Evolutionary conservation across 805 yeast genomes (phyloP), one percentile per base, ranked within the genome.

Genomic region (Candida verbasci): DNA sequence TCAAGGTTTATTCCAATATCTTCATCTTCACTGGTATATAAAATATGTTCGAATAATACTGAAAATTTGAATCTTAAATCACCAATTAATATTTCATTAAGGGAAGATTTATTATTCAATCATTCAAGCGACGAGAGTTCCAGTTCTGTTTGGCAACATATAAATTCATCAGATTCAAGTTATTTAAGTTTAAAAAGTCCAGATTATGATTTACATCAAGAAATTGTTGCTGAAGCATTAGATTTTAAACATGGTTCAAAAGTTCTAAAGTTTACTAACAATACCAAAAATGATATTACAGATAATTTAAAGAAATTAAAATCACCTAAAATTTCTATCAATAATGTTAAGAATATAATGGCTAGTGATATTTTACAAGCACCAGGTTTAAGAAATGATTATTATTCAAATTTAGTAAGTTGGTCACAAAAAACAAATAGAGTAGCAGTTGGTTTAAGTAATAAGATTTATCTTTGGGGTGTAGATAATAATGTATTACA

Each of bases 381-480:
- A 0, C 88, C 88, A 0, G 77, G 78, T 2, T 55, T 86, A 36
- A 62, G 82, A 42, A 81, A 85, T 54, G 95, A 87, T 53, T 86
- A 80, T 50, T 87, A 86, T 56, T 72, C 86, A 1, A 84, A 84
- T 50, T 62, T 84, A 37, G 72, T 86, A 0, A 73, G 86, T 4
- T 86, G 95, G 95, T 77, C 88, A 0, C 52, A 51, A 6, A 47
- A 46, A 11, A 58, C 76, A 1, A 68, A 67, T 28, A 63, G 62
- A 17, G 60, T 86, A 0, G 80, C 81, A 0, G 86, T 86, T 1
- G 96, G 89, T 0, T 60, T 86, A 22, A 80, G 77, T 0, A 49
- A 64, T 3, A 58, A 70, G 4, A 80, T 75, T 0, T 83, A 75
- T 51, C 50, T 79, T 21, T 86, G 95, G 93, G 68, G 74, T 9